Conservation (phyloP, 805 yeast genomes). For the Cyberlindnera japonica region DNA sequence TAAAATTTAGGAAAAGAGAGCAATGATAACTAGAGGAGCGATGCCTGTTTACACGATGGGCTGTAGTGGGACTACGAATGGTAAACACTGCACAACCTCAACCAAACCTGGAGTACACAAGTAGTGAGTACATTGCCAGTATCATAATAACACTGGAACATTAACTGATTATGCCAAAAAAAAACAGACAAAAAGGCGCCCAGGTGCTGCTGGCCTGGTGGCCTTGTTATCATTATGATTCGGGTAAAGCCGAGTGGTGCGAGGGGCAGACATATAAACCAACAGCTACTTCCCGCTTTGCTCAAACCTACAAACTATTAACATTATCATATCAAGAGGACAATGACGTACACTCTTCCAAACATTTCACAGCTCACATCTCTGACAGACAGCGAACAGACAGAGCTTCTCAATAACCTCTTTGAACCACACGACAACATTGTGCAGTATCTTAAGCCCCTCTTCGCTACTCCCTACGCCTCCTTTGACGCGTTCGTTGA, state of each 20-base stretch:
- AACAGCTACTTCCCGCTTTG: neutral
- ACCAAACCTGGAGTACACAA: no score
- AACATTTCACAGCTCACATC: slow-evolving; percentile 24
- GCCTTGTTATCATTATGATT: neutral
- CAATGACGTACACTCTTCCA: slow-evolving; percentile 31
- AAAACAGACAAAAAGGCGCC: no score
- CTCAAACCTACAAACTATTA: neutral
- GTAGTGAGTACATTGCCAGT: no score
- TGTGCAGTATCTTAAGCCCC: slow-evolving; percentile 20
- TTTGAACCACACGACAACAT: slow-evolving; percentile 25
- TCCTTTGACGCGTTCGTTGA: slow-evolving; percentile 19
- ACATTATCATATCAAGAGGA: neutral
- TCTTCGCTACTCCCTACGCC: slow-evolving; percentile 5
- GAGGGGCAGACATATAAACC: neutral
- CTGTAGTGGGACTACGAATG: no score
- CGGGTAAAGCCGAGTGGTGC: slow-evolving; percentile 1
- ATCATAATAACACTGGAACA: no score
- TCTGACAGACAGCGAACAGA: slow-evolving; percentile 29
- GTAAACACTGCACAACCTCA: no score
- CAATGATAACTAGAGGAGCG: no score
- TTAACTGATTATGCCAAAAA: no score
- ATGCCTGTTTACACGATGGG: no score
- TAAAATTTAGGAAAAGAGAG: neutral
- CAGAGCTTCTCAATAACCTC: slow-evolving; percentile 38
- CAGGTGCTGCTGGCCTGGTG: no score